Conservation (phyloP, 352 stramenopile genomes). For the Pythium angustatum region DNA sequence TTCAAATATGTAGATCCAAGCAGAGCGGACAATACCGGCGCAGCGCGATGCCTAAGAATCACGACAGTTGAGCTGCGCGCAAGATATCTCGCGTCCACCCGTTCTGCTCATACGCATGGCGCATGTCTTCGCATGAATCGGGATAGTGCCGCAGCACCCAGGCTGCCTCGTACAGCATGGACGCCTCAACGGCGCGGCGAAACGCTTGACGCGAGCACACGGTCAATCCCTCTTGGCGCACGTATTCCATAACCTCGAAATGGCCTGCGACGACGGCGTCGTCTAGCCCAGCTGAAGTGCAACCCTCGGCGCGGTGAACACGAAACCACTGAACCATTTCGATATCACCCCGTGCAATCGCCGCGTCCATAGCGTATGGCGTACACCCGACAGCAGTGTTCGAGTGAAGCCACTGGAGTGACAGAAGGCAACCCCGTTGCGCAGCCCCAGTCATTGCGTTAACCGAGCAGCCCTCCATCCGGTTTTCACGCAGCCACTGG, state of each 20-base stretch:
- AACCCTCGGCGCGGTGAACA: background rate
- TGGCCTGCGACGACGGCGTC: background rate
- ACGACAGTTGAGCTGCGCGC: too few species aligned
- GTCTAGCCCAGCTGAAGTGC: background rate
- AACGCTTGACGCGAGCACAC: background rate
- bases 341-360: background rate
- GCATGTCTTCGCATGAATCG: background rate
- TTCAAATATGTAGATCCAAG: too few species aligned
- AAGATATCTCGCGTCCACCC: background rate
- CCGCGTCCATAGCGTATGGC: background rate
- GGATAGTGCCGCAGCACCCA: background rate
- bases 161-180: background rate
- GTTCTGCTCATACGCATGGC: background rate
- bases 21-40: too few species aligned
- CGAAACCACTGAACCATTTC: background rate
- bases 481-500: background rate
- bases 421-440: background rate
- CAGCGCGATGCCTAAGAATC: too few species aligned
- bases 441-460: background rate
- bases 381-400: background rate
- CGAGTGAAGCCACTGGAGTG: background rate
- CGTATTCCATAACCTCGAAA: background rate
- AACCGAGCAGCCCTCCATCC: background rate
- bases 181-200: background rate
- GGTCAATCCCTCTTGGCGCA: background rate